Evolutionary conservation across 2,329 filamentous ascomycete species (phyloP).

Genomic region (Neofusicoccum laricinum): DNA sequence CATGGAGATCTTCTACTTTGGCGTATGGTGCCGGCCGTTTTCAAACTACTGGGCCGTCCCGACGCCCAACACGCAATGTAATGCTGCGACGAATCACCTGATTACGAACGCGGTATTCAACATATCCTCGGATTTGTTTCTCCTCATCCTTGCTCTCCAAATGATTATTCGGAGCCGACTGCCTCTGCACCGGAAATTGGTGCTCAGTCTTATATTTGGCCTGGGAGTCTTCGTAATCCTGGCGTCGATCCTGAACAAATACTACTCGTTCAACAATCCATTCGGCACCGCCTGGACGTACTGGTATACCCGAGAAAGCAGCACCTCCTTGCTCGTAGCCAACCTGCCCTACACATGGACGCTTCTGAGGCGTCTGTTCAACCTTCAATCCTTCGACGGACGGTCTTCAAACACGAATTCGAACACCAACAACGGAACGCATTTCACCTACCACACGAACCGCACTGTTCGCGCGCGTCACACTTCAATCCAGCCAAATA

Average conservation of each 20-base stretch:
- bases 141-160: conserved; percentile 37
- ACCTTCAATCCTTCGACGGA: conserved; percentile 29
- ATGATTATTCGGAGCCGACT: conserved; percentile 37
- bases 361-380: conserved; percentile 49
- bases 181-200: conserved; percentile 44
- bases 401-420: neutral
- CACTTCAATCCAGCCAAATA: neutral
- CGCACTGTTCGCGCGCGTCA: conserved; percentile 10
- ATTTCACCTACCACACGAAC: conserved; percentile 4
- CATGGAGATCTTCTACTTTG: conserved; percentile 41
- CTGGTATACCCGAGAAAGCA: conserved; percentile 54
- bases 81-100: conserved; percentile 46
- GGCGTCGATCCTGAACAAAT: conserved; percentile 49
- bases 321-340: conserved; percentile 54
- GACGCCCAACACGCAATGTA: conserved; percentile 34
- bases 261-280: conserved; percentile 44
- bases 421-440: neutral
- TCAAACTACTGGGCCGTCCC: conserved; percentile 33
- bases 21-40: conserved; percentile 40
- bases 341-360: conserved; percentile 54
- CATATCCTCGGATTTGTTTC: conserved; percentile 35
- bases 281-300: conserved; percentile 43
- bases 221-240: conserved; percentile 44
- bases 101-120: conserved; percentile 48
- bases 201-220: conserved; percentile 51